Percentiles rank a stretch among this genome's conserved stretches.
Conservation (phyloP, 257 asterid species). For the Rubia yunnanensis region DNA sequence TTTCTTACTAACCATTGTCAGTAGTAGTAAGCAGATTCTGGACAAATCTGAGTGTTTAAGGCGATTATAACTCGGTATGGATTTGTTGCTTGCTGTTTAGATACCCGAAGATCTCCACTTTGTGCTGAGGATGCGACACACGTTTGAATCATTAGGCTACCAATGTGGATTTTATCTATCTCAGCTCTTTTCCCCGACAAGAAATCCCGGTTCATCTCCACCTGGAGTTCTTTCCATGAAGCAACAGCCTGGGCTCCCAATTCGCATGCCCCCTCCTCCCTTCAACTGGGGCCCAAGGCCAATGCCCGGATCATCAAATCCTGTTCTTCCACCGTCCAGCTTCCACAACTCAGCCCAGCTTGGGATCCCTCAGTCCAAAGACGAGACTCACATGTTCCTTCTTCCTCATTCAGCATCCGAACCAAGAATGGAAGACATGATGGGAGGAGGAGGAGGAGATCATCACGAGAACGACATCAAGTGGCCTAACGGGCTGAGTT, state of each 20-base stretch:
- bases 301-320: conserved; percentile 25
- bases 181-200: conserved; percentile 77
- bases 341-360: conserved; percentile 47
- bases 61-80: neutral
- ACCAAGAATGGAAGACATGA: conserved; percentile 49
- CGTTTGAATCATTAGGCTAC: conserved; percentile 83
- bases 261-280: conserved; percentile 55
- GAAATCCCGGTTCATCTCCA: conserved; percentile 50
- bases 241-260: conserved; percentile 55
- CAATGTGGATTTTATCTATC: conserved; percentile 93
- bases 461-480: conserved; percentile 77
- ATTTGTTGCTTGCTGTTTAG: conserved; percentile 26
- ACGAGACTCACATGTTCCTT: conserved; percentile 75
- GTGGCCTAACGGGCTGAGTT: conserved; percentile 85
- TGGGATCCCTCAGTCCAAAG: conserved; percentile 47
- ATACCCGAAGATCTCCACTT: conserved; percentile 95
- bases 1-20: neutral
- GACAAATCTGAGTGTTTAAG: neutral
- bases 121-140: conserved; percentile 95
- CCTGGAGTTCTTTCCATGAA: conserved; percentile 42
- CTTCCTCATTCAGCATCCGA: conserved; percentile 62
- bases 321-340: conserved; percentile 45
- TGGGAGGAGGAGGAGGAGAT: conserved; percentile 16
- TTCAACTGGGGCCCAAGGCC: conserved; percentile 86
- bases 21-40: neutral